A percentile compares a stretch with the other conserved stretches of the same genome.
These are phyloP conservation scores for Paraphaeosphaeria sporulosa DNA, from an alignment of 2,329 filamentous ascomycete species.

Conservation along the genomic window DNA sequence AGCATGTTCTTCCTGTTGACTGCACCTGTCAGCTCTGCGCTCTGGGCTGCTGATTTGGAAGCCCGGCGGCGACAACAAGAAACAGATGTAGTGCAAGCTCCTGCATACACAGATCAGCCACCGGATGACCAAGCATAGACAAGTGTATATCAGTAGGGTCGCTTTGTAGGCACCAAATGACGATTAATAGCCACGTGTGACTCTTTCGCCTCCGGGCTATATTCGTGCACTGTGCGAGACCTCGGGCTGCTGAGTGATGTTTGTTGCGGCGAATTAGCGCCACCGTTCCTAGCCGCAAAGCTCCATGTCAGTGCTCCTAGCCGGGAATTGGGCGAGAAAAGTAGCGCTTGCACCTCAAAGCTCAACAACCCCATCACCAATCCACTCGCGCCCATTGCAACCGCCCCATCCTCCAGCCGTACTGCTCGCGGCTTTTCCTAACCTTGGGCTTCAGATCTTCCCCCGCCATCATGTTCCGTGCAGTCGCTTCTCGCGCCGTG, in stretches of 20 bases:
- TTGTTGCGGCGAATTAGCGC: conserved; percentile 1
- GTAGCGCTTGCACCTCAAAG: conserved; percentile 27
- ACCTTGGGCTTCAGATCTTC: conserved; percentile 30
- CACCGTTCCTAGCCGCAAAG: conserved; percentile 28
- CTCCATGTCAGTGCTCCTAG: conserved; percentile 22
- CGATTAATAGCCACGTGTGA: conserved; percentile 14
- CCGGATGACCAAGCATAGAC: conserved; percentile 28
- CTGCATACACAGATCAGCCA: conserved; percentile 42
- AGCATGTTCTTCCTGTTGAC: conserved; percentile 97
- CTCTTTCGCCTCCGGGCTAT: conserved; percentile 2
- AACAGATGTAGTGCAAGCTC: conserved; percentile 24
- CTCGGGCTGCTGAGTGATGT: not conserved
- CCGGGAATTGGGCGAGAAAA: conserved; percentile 36
- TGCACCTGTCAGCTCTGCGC: conserved; percentile 80
- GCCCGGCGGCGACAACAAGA: conserved; percentile 34
- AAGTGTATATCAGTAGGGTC: too few relatives aligned
- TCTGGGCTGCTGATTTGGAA: conserved; percentile 87
- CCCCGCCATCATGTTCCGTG: conserved; percentile 59
- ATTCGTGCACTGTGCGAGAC: conserved; percentile 3
- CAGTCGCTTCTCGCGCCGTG: conserved; percentile 58
- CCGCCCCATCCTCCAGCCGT: conserved; percentile 39
- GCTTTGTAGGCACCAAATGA: conserved; percentile 5
- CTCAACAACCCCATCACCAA: conserved; percentile 47
- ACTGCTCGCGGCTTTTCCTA: conserved; percentile 39
- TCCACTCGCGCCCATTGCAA: conserved; percentile 49